phyloP scores from a whole-genome alignment of 2,329 filamentous ascomycete species.

The Exophiala sideris region DNA sequence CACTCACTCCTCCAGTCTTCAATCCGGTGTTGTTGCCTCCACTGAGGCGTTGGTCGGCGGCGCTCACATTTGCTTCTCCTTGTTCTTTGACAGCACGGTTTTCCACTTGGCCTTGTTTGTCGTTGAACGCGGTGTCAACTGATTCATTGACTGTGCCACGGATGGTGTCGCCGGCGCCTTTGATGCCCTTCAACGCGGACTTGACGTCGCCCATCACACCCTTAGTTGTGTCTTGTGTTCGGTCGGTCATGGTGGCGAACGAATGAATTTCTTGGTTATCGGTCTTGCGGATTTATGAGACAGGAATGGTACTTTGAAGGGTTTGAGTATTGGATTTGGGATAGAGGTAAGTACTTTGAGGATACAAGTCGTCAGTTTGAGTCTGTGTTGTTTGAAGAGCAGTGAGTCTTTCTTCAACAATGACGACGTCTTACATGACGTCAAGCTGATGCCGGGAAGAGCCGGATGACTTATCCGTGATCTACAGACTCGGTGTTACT shows the following conservation, averaged over 20 bases:
- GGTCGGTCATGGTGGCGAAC: conserved; percentile 13
- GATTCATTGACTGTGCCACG: conserved; percentile 21
- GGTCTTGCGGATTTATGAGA: too few relatives aligned
- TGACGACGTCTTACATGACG: too few relatives aligned
- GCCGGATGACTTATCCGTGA: too few relatives aligned
- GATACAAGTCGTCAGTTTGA: too few relatives aligned
- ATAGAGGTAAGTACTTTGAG: too few relatives aligned
- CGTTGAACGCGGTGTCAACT: conserved; percentile 20
- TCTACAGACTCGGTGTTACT: too few relatives aligned
- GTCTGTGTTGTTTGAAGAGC: too few relatives aligned
- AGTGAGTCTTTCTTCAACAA: too few relatives aligned
- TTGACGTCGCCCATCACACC: conserved; percentile 14
- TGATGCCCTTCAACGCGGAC: conserved; percentile 19
- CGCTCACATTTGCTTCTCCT: conserved; percentile 14
- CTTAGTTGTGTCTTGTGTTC: conserved; percentile 14
- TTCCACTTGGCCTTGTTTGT: conserved; percentile 13
- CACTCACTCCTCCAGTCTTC: conserved; percentile 2
- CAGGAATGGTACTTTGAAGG: too few relatives aligned
- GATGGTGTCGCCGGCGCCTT: conserved; percentile 20
- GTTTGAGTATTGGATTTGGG: too few relatives aligned
- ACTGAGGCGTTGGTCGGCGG: conserved; percentile 13
- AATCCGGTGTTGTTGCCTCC: neutral
- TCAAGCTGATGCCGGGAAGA: too few relatives aligned
- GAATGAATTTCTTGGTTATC: too few relatives aligned
- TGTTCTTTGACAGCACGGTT: conserved; percentile 20